Evolutionary conservation across 2,329 filamentous ascomycete species (phyloP).

Genomic region (Hirsutella minnesotensis): DNA sequence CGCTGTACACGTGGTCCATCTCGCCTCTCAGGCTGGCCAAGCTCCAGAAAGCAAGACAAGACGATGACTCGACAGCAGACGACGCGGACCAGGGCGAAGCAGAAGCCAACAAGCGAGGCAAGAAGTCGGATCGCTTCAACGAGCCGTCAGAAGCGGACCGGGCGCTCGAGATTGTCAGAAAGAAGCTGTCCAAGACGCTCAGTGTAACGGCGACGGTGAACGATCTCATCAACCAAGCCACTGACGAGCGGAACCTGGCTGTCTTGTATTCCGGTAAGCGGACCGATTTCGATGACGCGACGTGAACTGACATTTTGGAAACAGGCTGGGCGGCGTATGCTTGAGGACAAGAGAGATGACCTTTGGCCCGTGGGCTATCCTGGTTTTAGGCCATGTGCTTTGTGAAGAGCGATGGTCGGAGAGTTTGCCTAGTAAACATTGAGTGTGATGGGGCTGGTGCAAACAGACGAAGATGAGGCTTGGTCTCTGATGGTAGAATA

Average conservation of each 20-base stretch:
- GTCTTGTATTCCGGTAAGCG: conserved; percentile 71
- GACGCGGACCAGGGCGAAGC: conserved; percentile 25
- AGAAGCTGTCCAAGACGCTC: conserved; percentile 88
- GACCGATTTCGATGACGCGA: not conserved
- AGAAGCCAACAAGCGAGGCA: conserved; percentile 26
- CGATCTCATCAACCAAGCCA: conserved; percentile 90
- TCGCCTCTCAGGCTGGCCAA: conserved; percentile 56
- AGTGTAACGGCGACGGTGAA: conserved; percentile 95
- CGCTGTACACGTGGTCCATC: conserved; percentile 89
- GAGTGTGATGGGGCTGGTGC: no score
- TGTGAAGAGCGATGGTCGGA: no score
- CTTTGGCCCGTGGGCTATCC: no score
- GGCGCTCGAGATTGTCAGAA: conserved; percentile 83
- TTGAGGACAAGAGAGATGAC: conserved; percentile 11
- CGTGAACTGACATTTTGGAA: not conserved
- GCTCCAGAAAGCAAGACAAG: conserved; percentile 49
- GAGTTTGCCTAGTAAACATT: no score
- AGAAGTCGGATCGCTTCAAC: conserved; percentile 29
- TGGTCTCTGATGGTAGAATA: no score
- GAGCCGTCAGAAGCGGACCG: conserved; percentile 71
- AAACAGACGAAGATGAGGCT: no score
- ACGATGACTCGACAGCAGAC: conserved; percentile 26
- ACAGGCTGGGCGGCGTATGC: conserved; percentile 36
- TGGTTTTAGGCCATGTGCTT: no score
- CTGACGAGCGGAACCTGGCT: conserved; percentile 83